Percentiles rank a stretch among this genome's conserved stretches.
phyloP scores from a whole-genome alignment of 2,329 filamentous ascomycete genomes.

The Epichloe uncinata region DNA sequence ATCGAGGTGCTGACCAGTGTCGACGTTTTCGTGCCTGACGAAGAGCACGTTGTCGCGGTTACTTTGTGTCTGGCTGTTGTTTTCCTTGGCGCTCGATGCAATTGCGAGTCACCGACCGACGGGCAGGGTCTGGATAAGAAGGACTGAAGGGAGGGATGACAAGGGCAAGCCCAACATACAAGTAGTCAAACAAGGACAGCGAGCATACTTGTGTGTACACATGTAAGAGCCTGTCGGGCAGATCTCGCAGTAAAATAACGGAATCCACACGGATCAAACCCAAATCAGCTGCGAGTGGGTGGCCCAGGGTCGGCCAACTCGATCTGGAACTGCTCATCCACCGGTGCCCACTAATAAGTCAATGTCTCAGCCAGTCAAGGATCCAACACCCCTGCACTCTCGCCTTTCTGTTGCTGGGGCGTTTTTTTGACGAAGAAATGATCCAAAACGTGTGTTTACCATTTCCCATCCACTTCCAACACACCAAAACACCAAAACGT shows the following conservation, averaged over 20 bases:
- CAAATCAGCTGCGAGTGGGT: not conserved
- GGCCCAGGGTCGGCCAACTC: too few relatives aligned
- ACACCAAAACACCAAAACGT: not conserved
- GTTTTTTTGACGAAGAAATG: not conserved
- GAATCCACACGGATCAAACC: not conserved
- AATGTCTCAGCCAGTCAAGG: conserved; percentile 15
- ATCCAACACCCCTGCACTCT: not conserved
- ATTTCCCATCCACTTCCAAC: not conserved
- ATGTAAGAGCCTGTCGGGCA: not conserved
- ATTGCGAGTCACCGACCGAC: not conserved
- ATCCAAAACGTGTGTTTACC: not conserved
- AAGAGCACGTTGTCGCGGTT: not conserved
- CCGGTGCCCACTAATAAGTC: conserved; percentile 12
- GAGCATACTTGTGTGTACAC: not conserved
- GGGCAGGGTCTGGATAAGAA: not conserved
- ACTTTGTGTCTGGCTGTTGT: too few relatives aligned
- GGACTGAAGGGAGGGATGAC: not conserved
- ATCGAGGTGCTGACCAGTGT: not conserved
- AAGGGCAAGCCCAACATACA: not conserved
- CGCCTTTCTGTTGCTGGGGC: not conserved
- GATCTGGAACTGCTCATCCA: not conserved
- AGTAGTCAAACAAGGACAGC: not conserved
- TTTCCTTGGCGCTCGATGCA: not conserved
- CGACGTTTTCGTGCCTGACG: not conserved
- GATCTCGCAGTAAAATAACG: not conserved